Evolutionary conservation across 1,284 basidiomycete species (phyloP).

Genomic region (Cutaneotrichosporon arboriforme): DNA sequence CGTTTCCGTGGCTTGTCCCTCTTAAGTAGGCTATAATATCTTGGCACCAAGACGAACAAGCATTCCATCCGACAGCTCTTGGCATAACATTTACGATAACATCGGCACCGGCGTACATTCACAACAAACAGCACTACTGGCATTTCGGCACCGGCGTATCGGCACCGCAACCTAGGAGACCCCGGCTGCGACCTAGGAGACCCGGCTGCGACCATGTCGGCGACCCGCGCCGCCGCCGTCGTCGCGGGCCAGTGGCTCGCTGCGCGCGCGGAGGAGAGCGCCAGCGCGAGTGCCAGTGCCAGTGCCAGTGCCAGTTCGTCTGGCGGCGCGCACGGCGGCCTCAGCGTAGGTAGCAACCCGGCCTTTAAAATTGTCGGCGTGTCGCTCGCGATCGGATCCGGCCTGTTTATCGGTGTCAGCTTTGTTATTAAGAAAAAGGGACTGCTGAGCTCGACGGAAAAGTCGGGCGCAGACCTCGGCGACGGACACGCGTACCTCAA

Average conservation of each 20-base stretch:
- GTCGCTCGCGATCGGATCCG: slow-evolving; percentile 73
- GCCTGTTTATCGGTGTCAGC: slow-evolving; percentile 76
- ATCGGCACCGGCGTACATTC: too few relatives aligned
- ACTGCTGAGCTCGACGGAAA: slow-evolving; percentile 53
- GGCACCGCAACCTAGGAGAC: too few relatives aligned
- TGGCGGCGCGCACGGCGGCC: neutral
- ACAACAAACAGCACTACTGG: too few relatives aligned
- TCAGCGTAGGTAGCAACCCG: slow-evolving; percentile 14
- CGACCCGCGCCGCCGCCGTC: too few relatives aligned
- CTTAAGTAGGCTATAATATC: too few relatives aligned
- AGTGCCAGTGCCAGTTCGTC: neutral
- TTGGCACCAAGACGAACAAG: too few relatives aligned
- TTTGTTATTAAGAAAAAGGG: slow-evolving; percentile 87
- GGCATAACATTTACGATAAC: too few relatives aligned
- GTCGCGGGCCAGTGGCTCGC: neutral
- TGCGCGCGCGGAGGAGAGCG: neutral
- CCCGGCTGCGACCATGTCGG: too few relatives aligned
- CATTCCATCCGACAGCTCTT: too few relatives aligned
- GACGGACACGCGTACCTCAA: slow-evolving; percentile 95
- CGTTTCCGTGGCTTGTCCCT: too few relatives aligned
- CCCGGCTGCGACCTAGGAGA: too few relatives aligned
- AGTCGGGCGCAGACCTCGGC: slow-evolving; percentile 61
- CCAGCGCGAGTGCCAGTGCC: neutral
- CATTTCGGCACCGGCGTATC: too few relatives aligned
- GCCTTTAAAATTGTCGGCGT: slow-evolving; percentile 56